Evolutionary conservation across 2,329 filamentous ascomycete species (phyloP), one percentile per base, ranked within the genome.

Genomic region (Botrytis cinerea): DNA sequence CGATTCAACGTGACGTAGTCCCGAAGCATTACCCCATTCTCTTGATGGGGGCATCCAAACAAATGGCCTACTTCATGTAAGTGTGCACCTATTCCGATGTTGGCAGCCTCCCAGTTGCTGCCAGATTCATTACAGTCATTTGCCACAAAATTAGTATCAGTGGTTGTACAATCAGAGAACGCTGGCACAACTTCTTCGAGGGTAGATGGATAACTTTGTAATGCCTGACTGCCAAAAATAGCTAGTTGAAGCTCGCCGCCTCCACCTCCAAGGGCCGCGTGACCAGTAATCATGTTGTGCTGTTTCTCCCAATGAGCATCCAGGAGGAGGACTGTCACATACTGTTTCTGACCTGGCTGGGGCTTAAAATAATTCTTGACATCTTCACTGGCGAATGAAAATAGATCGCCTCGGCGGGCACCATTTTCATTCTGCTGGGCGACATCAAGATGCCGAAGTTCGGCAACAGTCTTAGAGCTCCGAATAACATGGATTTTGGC

Each of bases 21-120:
- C 73, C 93, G 88, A 69, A 94, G 85, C 95, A 98, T 98, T 75
- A 98, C 87, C n/a, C 96, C 95, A 43, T 86, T 92, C 80, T 96
- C 93, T 80, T 97, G 94, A 80, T 97, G 93, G 16, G 94, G 93
- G 77, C 93, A 97, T 68, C 95, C 95, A 77, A 98, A 92, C 35
- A 97, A 83, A 83, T 97, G 95, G 5, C 95, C 95, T 0, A 92
- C 92, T 82, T 98, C 94, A 82, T 97, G 95, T 66, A 98, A 83
- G 82, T 98, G 95, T 16, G 94, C 95, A 12, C 95, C 95, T 76
- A 98, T 97, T 45, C 95, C 95, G 75, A 97, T 92, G 78, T 95
- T 97, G 40, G 93, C 94, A n/a, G 94, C 91, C 81, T 98, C 95
- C 95, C 95, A 98, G 64, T 91, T 96, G 80, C 93, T 97, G 38